Conservation (phyloP, 495 filamentous ascomycete genomes). For the Aspergillus diversus region DNA sequence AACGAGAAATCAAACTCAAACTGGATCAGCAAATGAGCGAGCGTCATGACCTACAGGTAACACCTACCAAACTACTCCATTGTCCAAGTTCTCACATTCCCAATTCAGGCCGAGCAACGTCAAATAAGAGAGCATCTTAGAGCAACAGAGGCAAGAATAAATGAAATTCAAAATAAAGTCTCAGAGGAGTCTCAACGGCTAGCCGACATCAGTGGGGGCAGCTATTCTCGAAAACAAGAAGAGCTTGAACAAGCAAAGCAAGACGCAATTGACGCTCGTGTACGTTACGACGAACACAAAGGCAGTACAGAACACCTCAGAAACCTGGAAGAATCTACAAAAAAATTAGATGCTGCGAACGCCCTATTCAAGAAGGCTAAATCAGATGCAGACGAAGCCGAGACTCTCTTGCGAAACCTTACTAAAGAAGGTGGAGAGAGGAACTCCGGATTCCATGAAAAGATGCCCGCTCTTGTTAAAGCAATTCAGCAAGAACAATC, state of each 20-base stretch:
- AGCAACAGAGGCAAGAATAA: constrained; percentile 44
- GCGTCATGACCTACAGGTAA: constrained; percentile 52
- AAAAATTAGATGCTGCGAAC: constrained; percentile 30
- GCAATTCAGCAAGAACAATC: constrained; percentile 67
- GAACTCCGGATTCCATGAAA: constrained; percentile 59
- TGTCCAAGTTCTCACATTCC: constrained; percentile 10
- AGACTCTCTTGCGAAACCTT: constrained; percentile 52
- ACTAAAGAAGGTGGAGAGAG: constrained; percentile 55
- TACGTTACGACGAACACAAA: constrained; percentile 37
- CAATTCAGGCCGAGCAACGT: constrained; percentile 54
- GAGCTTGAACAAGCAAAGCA: constrained; percentile 46
- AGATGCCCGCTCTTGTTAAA: constrained; percentile 64
- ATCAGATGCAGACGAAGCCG: constrained; percentile 44
- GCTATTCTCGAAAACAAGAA: constrained; percentile 51
- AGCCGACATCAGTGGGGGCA: constrained; percentile 56
- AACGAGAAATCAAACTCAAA: constrained; percentile 41
- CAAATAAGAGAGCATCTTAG: constrained; percentile 51
- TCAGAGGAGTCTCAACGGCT: constrained; percentile 53
- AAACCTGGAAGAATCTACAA: constrained; percentile 43
- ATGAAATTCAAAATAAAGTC: constrained; percentile 44
- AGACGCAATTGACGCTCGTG: constrained; percentile 37
- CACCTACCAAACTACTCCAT: background rate
- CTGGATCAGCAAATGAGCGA: constrained; percentile 45
- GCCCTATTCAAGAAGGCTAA: constrained; percentile 35
- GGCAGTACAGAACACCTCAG: constrained; percentile 29